phyloP scores from a whole-genome alignment of 2,329 filamentous ascomycete genomes.

The Penicillium vulpinum region DNA sequence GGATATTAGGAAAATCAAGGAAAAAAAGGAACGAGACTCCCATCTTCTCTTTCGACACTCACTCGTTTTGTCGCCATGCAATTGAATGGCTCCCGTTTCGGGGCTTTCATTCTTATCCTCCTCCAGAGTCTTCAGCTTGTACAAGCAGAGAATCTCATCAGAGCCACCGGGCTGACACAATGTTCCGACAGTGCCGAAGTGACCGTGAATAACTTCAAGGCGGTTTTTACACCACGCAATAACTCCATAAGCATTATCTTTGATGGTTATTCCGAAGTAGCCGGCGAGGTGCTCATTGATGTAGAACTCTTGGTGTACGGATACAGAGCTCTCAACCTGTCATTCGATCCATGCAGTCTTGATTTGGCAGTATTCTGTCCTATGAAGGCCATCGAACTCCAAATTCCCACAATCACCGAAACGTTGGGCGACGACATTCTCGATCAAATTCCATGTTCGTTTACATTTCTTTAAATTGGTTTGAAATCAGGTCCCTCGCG shows the following conservation, averaged over 20 bases:
- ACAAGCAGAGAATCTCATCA: slow-evolving; percentile 15
- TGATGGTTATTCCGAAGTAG: slow-evolving; percentile 78
- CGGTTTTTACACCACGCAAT: slow-evolving; percentile 46
- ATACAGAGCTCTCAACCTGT: slow-evolving; percentile 66
- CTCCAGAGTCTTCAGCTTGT: slow-evolving; percentile 10
- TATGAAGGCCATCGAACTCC: slow-evolving; percentile 80
- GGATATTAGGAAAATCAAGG: slow-evolving; percentile 7
- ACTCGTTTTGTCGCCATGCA: slow-evolving; percentile 9
- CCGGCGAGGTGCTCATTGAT: slow-evolving; percentile 77
- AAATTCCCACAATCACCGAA: slow-evolving; percentile 67
- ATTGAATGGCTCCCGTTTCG: slow-evolving; percentile 2
- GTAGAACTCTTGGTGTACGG: slow-evolving; percentile 79
- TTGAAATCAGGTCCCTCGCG: neutral
- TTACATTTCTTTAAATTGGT: neutral
- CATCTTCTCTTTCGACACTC: neutral
- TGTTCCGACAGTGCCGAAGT: slow-evolving; percentile 21
- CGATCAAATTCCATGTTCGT: slow-evolving; percentile 64
- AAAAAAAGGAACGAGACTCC: neutral
- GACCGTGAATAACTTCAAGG: slow-evolving; percentile 30
- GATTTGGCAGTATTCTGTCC: slow-evolving; percentile 76
- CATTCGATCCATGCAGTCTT: slow-evolving; percentile 73
- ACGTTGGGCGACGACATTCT: slow-evolving; percentile 58
- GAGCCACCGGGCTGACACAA: slow-evolving; percentile 18
- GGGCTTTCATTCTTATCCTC: slow-evolving; percentile 1
- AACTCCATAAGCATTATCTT: slow-evolving; percentile 57